Conservation (phyloP, 768 basidiomycete species). For the Boletellus sp. region DNA sequence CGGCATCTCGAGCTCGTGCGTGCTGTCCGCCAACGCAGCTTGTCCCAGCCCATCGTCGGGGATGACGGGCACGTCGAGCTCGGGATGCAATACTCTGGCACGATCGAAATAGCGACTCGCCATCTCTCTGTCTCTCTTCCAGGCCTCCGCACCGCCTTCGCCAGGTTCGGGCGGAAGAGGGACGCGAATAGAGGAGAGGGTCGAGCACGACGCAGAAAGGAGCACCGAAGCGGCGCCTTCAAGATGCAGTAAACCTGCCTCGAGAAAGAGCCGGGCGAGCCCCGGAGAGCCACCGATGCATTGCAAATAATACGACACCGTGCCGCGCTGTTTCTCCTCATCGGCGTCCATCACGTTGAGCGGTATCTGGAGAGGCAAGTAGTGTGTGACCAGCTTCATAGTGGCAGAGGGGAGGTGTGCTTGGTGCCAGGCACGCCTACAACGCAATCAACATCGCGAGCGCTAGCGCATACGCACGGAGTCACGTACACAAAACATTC, state of each 20-base stretch:
- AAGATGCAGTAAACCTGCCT: constrained; percentile 76
- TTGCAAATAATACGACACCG: constrained; percentile 56
- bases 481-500: constrained; percentile 71
- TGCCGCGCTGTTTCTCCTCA: constrained; percentile 47
- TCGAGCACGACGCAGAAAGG: constrained; percentile 69
- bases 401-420: constrained; percentile 71
- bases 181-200: constrained; percentile 73
- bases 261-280: constrained; percentile 71
- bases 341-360: constrained; percentile 32
- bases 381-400: constrained; percentile 73
- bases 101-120: constrained; percentile 72
- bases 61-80: constrained; percentile 66
- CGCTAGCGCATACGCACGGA: background rate
- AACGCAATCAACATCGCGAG: background rate
- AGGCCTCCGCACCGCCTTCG: constrained; percentile 63
- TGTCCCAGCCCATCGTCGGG: constrained; percentile 42
- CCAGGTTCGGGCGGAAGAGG: constrained; percentile 48
- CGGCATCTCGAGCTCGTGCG: constrained; percentile 61
- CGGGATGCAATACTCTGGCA: constrained; percentile 55
- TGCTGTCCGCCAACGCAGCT: constrained; percentile 20
- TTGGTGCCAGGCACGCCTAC: constrained; percentile 79
- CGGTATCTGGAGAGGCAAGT: constrained; percentile 56
- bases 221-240: constrained; percentile 75
- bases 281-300: constrained; percentile 64
- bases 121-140: constrained; percentile 70